Base-by-base conservation (phyloP, 768 basidiomycete genomes). In the Mycena haematopus region DNA sequence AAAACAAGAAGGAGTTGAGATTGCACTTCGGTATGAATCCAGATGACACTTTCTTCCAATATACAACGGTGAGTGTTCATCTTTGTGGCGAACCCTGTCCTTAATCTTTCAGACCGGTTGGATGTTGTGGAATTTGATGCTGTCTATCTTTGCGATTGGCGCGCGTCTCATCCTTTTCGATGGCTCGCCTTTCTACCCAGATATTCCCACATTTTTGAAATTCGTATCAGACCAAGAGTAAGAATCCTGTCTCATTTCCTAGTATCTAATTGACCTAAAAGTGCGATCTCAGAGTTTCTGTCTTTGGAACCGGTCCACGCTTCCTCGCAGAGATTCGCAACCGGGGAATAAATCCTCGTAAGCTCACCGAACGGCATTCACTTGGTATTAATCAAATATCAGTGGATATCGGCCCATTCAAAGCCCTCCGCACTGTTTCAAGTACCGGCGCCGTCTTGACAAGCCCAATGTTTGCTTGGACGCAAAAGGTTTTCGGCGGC, bases 41-140 rank as follows among this genome's bases (percentile, higher is more conserved):
- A 0, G 79, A 82, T 27, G 88, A 90, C 47, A 82, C 84, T 0
- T 88, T 84, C 67, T 89, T 91, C 73, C 90, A 90, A 70, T 91
- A 84, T 72, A 90, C 90, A 17, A 90, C 89, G 7, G 88, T 88
- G 66, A 46, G 36, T 36, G 42, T 47, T 47, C 46, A 80, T 14
- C 14, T 15, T 38, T 19, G 3, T 42, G 6, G 19, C 36, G 36
- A 31, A 9, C 4, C 9, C 6, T 13, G 13, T 36, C 29, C 9
- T 36, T 3, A 36, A 36, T 36, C 13, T 11, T 15, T 2, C 56
- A 90, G 88, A 89, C 88, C 14, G 89, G 85, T n/a, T 91, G 90
- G 90, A 90, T 90, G 89, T 89, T 90, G 89, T 91, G 88, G 88
- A 84, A 82, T 21, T 82, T 80, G 63, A 86, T 87, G 84, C 70